Conservation (phyloP, 2,329 filamentous ascomycete genomes). For the Pseudocercospora vitis region DNA sequence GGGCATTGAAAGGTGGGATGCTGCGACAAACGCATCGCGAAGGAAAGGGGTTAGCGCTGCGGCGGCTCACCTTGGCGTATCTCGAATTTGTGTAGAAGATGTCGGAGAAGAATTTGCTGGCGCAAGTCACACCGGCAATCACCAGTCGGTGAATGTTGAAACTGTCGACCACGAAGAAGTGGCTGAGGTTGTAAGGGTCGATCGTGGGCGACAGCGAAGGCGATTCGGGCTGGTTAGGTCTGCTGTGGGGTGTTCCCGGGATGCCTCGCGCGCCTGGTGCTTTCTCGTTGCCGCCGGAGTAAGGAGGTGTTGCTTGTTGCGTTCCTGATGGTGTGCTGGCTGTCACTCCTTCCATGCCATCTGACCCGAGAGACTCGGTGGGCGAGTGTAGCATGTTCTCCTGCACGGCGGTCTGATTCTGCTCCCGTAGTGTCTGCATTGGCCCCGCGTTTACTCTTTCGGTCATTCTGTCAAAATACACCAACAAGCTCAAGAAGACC, state of each 20-base stretch:
- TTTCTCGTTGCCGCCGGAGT: constrained; percentile 49
- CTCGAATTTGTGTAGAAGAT: constrained; percentile 99
- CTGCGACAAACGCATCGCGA: constrained; percentile 20
- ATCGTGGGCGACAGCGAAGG: constrained; percentile 40
- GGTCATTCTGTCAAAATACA: constrained; percentile 99
- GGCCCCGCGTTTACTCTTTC: constrained; percentile 86
- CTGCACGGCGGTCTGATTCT: constrained; percentile 51
- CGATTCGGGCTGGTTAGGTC: constrained; percentile 35
- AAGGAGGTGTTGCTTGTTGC: constrained; percentile 51
- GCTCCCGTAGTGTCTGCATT: constrained; percentile 61
- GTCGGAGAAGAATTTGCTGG: constrained; percentile 98
- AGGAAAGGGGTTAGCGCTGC: neutral
- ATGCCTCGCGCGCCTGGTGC: constrained; percentile 29
- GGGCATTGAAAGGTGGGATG: constrained; percentile 5
- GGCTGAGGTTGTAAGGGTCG: constrained; percentile 57
- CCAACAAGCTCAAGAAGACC: constrained; percentile 89
- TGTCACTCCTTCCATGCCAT: constrained; percentile 35
- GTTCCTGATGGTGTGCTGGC: constrained; percentile 34
- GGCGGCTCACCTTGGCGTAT: constrained; percentile 94
- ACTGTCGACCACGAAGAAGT: constrained; percentile 94
- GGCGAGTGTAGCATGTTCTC: constrained; percentile 27
- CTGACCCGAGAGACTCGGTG: constrained; percentile 31
- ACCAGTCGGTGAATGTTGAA: constrained; percentile 98
- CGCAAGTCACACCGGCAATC: constrained; percentile 95
- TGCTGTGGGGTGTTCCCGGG: constrained; percentile 41